Base-by-base conservation (phyloP, 2,329 filamentous ascomycete species). In the Raffaelea deltoideospora region DNA sequence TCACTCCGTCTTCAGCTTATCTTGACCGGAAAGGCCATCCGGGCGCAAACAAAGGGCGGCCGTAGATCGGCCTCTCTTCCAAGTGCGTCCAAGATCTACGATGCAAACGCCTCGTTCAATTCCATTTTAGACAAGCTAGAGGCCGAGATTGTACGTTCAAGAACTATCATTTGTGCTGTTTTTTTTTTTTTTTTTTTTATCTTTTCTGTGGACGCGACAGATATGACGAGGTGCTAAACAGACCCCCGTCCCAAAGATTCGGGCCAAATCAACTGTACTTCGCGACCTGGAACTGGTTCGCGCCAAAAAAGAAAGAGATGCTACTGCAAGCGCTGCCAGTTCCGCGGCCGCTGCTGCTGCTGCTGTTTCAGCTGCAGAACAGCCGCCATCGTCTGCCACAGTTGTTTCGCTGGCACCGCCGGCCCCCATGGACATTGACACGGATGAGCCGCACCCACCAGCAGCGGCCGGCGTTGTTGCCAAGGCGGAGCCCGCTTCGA, bases 1-100 rank as follows among this genome's bases (percentile, higher is more conserved):
- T 24, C 28, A n/a, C n/a, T n/a, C n/a, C n/a, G n/a, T n/a, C n/a
- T n/a, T 13, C 41, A 76, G 72, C 63, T 76, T 20, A 59, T 76
- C 13, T 66, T 75, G 50, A 69, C 66, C 2, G 71, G 69, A 14
- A 76, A 70, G 48, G 67, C 69, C 15, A 54, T 76, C 11, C 67
- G 60, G 34, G 55, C 63, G 2, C 63, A 62, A 27, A 55, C 57
- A 22, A 64, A 60, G 44, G 64, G 69, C 43, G 57, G 59, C 13
- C 54, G 60, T 29, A 59, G 55, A 39, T 56, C 56, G 14, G 45
- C 48, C 13, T 48, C 48, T 49, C 43, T 49, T 47, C 28, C 51
- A 47, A 48, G 51, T 39, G 58, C 59, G 37, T 50, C 54, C 31
- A 67, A 63, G 45, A 51, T 70, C 37, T 54, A 59, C 23, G 63